Percentiles rank a stretch among this genome's conserved stretches.
These are phyloP conservation scores for Termitomyces heimii DNA, from an alignment of 768 basidiomycete species.

Conservation along the genomic window DNA sequence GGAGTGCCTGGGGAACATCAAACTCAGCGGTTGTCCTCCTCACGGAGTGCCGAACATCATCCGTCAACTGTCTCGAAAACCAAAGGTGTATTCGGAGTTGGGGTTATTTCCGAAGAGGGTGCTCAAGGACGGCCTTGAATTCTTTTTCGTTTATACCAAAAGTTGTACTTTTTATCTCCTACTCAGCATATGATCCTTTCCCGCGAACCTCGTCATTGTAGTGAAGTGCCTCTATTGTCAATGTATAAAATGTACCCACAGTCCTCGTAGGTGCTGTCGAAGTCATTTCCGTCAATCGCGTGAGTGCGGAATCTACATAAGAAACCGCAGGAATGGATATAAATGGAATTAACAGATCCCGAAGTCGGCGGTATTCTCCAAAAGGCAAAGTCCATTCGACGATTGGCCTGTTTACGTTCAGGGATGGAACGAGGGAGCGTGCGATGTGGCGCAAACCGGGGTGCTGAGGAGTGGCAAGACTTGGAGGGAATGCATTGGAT, in stretches of 20 bases:
- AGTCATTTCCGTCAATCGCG: constrained; percentile 10
- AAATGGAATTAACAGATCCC: constrained; percentile 4
- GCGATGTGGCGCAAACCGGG: constrained; percentile 9
- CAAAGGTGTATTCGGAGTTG: constrained; percentile 32
- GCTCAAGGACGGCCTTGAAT: constrained; percentile 14
- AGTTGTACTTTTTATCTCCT: background rate
- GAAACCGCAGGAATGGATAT: constrained; percentile 2
- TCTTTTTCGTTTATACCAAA: background rate
- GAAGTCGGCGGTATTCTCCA: constrained; percentile 2
- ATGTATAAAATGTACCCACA: background rate
- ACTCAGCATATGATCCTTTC: background rate
- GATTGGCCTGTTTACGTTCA: background rate
- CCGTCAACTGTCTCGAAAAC: constrained; percentile 25
- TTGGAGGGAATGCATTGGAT: constrained; percentile 5
- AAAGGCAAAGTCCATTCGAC: background rate
- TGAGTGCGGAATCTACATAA: constrained; percentile 2
- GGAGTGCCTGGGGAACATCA: constrained; percentile 44
- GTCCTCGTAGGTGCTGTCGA: background rate
- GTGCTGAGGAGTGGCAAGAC: background rate
- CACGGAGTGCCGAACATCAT: constrained; percentile 12
- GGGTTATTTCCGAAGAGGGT: constrained; percentile 16
- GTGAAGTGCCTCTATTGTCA: background rate
- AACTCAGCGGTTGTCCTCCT: constrained; percentile 17
- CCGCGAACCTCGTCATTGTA: constrained; percentile 1
- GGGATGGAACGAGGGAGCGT: constrained; percentile 1